Percentiles rank a stretch among this genome's conserved stretches.
phyloP scores from a whole-genome alignment of 148 eudicot species.

The Arctostaphylos glauca region DNA sequence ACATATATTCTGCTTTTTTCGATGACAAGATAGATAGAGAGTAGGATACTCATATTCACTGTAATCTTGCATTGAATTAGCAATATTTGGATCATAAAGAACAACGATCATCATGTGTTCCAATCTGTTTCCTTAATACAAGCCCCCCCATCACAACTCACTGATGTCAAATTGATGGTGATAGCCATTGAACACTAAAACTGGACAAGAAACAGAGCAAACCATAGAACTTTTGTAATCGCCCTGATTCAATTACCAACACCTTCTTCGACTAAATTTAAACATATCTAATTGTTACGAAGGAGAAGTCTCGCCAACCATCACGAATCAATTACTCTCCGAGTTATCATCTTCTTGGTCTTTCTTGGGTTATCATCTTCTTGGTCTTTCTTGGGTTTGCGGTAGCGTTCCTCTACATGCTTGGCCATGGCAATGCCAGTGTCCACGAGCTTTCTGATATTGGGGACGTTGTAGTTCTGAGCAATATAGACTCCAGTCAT shows the following conservation, averaged over 20 bases:
- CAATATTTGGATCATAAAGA: no score
- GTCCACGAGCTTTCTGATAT: background rate
- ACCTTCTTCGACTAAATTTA: background rate
- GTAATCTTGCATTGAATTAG: no score
- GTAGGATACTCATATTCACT: no score
- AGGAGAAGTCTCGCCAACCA: no score
- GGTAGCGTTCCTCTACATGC: slow-evolving; percentile 11
- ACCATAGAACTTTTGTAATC: background rate
- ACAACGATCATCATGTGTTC: background rate
- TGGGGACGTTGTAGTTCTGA: slow-evolving; percentile 14
- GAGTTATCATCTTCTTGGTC: background rate
- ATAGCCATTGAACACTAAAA: background rate
- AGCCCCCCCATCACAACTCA: background rate
- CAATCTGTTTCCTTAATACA: background rate
- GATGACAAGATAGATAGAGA: no score
- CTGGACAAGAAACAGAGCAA: background rate
- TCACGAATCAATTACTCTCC: background rate
- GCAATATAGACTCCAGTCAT: slow-evolving; percentile 13
- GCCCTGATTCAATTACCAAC: background rate
- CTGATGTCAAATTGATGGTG: background rate
- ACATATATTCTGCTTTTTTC: no score
- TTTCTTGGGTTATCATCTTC: slow-evolving; percentile 8
- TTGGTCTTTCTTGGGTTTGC: slow-evolving; percentile 12
- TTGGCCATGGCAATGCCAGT: slow-evolving; percentile 19
- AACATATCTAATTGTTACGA: no score